phyloP scores from a whole-genome alignment of 352 stramenopile species.

The Globisporangium cederbergense region DNA sequence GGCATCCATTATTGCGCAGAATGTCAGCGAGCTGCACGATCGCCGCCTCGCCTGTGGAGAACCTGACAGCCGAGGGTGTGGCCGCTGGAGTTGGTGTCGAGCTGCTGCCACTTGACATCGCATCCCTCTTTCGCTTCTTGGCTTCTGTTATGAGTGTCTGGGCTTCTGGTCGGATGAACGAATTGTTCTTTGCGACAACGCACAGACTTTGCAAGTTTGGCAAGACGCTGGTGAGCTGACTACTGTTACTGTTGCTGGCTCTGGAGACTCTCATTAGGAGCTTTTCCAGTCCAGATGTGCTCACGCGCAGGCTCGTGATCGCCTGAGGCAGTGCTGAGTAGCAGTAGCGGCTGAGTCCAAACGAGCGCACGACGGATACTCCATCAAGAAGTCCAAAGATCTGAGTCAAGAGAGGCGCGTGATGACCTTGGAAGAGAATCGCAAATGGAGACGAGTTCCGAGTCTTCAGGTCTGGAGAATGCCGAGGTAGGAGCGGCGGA shows the following conservation, averaged over 20 bases:
- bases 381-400: constrained; percentile 26
- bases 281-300: constrained; percentile 1
- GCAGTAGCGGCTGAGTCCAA: constrained; percentile 20
- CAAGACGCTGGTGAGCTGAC: neutral
- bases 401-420: constrained; percentile 13
- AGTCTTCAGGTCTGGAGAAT: neutral
- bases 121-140: constrained; percentile 6
- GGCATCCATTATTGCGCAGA: constrained; percentile 5
- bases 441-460: constrained; percentile 1
- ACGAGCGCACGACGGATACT: constrained; percentile 10
- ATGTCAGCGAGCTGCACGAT: constrained; percentile 16
- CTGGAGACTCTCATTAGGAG: constrained; percentile 7
- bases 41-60: constrained; percentile 13
- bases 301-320: constrained; percentile 21
- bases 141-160: neutral
- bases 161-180: neutral
- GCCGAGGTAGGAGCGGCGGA: neutral
- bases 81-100: neutral
- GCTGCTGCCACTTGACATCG: neutral
- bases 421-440: constrained; percentile 14
- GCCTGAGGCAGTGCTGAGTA: constrained; percentile 14
- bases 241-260: neutral
- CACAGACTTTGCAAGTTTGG: constrained; percentile 21
- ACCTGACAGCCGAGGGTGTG: constrained; percentile 3
- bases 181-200: neutral